Conservation (phyloP, 2,329 filamentous ascomycete species). For the Colletotrichum scovillei region DNA sequence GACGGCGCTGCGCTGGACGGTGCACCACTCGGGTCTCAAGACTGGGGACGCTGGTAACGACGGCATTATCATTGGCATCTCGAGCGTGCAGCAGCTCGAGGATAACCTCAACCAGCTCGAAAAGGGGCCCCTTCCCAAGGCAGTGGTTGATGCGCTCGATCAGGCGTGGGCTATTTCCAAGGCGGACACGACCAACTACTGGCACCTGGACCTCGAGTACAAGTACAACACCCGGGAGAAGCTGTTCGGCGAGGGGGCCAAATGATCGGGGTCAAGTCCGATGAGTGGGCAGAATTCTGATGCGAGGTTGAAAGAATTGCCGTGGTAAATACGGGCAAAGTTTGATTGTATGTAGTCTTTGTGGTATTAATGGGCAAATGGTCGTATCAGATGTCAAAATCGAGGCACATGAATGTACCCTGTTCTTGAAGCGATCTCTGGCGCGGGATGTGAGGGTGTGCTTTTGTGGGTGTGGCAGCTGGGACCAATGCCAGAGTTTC, state of each 20-base stretch:
- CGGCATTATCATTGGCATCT: constrained; percentile 70
- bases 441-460: constrained; percentile 8
- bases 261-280: constrained; percentile 36
- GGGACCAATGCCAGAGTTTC: constrained; percentile 8
- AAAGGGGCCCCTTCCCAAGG: constrained; percentile 80
- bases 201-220: constrained; percentile 73
- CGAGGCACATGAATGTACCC: constrained; percentile 1
- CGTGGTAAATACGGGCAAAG: constrained; percentile 2
- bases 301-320: background rate
- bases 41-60: constrained; percentile 62
- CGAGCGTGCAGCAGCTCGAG: constrained; percentile 66
- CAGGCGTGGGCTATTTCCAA: constrained; percentile 82
- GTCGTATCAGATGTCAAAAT: constrained; percentile 25
- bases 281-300: background rate
- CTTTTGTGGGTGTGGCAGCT: constrained; percentile 15
- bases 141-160: constrained; percentile 80
- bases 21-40: constrained; percentile 74
- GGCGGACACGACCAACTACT: constrained; percentile 62
- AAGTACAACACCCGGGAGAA: constrained; percentile 72
- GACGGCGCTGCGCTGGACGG: constrained; percentile 78
- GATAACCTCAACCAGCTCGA: constrained; percentile 68
- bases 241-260: constrained; percentile 62
- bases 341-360: background rate
- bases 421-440: background rate
- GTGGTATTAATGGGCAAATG: constrained; percentile 2